Evolutionary conservation across 1,284 basidiomycete genomes (phyloP), one percentile per base, ranked within the genome.

Genomic region (Boletus mariae): DNA sequence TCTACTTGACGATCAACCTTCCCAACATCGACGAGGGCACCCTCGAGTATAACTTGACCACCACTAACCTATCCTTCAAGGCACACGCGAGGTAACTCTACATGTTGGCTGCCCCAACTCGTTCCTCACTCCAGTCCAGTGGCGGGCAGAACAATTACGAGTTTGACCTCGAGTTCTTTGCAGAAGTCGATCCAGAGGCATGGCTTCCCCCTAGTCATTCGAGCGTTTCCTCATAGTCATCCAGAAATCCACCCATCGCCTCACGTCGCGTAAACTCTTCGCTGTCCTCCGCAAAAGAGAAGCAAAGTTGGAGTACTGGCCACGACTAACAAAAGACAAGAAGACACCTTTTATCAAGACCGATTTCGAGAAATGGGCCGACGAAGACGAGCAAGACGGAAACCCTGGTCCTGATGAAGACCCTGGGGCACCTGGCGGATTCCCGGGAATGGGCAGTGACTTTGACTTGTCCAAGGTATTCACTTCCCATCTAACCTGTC

Each of bases 321-420:
- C 91, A 20, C 83, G 93, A 56, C 76, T 97, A 50, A 92, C 90
- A 42, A 94, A 94, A 73, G 90, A 90, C 59, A 94, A 93, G 73
- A 91, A 83, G 73, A 82, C 79, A 55, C 75, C 83, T 51, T 94
- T 84, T 74, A 75, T 95, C 71, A 94, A 93, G 80, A 94, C 92
- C 47, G 92, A 96, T 73, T 96, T 94, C 70, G 76, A 78, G 65
- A 94, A 90, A 74, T 97, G 93, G 93, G 88, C 90, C 48, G 94
- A 96, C 68, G 94, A 97, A 76, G 94, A 97, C 67, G 94, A 97
- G 71, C 94, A 97, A 74, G 88, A 92, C 32, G 87, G 77, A 47
- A 77, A 72, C 17, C 64, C 65, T 8, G 71, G 65, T 41, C 57
- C 74, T 0, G 78, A 79, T 9, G 80, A 80, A 0, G 80, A 80